Conservation (phyloP, 1,284 basidiomycete species). For the Ustilago hordei region DNA sequence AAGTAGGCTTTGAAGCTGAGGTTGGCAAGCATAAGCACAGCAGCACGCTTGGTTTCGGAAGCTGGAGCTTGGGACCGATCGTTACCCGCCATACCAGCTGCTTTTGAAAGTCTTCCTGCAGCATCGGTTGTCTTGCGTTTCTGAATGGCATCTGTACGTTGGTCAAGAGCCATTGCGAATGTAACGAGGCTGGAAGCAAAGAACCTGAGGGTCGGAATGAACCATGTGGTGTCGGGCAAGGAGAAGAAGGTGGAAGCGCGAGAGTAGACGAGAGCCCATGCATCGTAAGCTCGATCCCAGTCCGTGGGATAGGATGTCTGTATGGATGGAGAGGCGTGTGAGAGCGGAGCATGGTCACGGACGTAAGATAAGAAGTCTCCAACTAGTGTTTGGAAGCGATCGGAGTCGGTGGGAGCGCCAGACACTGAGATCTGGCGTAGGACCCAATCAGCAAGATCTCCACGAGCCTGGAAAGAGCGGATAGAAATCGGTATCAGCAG, state of each 20-base stretch:
- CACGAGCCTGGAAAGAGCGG: conserved; percentile 16
- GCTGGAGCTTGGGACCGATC: conserved; percentile 60
- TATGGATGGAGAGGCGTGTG: conserved; percentile 15
- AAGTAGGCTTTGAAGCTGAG: conserved; percentile 68
- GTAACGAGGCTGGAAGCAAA: conserved; percentile 50
- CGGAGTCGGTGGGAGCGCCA: conserved; percentile 39
- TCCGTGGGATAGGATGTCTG: conserved; percentile 19
- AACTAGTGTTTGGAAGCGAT: conserved; percentile 51
- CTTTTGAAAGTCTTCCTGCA: conserved; percentile 63
- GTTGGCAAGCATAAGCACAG: conserved; percentile 66
- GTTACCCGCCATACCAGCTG: conserved; percentile 65
- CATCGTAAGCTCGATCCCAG: conserved; percentile 53
- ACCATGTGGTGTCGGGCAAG: conserved; percentile 66
- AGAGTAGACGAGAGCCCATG: conserved; percentile 59
- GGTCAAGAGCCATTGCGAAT: conserved; percentile 44
- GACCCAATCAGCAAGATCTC: conserved; percentile 36
- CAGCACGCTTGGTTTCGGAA: conserved; percentile 61
- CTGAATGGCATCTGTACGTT: conserved; percentile 32
- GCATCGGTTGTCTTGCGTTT: conserved; percentile 66
- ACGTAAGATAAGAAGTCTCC: conserved; percentile 45
- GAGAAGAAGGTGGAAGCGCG: conserved; percentile 65
- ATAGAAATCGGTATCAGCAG: background rate
- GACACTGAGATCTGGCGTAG: conserved; percentile 37
- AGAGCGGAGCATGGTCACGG: conserved; percentile 32
- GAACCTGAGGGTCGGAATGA: conserved; percentile 57